phyloP scores from a whole-genome alignment of 2,329 filamentous ascomycete species.

The Penicillium rolfsii region DNA sequence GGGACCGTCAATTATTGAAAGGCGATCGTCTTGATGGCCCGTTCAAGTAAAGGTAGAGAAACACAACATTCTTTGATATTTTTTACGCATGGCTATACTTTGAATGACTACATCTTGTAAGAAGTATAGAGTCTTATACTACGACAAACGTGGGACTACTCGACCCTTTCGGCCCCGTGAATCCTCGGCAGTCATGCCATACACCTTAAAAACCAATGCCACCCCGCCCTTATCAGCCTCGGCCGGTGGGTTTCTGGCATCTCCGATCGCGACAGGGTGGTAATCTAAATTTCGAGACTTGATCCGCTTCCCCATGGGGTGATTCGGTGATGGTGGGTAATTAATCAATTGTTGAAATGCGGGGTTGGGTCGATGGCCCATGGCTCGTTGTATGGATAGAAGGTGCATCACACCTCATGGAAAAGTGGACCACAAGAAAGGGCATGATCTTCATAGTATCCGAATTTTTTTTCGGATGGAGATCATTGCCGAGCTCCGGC shows the following conservation, averaged over 20 bases:
- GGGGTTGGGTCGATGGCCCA: neutral
- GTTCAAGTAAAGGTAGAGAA: neutral
- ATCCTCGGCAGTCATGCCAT: neutral
- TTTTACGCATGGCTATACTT: neutral
- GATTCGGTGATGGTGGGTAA: neutral
- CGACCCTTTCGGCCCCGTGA: neutral
- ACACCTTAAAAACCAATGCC: neutral
- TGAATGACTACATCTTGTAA: neutral
- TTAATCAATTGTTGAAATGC: neutral
- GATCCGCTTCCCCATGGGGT: slow-evolving; percentile 2
- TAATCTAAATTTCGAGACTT: neutral
- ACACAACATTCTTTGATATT: neutral
- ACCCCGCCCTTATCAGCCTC: neutral
- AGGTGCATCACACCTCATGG: neutral
- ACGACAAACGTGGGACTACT: neutral
- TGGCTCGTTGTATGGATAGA: neutral
- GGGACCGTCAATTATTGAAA: neutral
- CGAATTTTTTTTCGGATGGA: neutral
- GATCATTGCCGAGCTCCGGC: neutral
- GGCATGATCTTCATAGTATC: neutral
- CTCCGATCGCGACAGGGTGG: neutral
- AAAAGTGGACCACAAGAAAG: neutral
- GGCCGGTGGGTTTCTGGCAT: neutral
- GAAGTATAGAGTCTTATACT: neutral
- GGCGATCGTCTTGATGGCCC: neutral